phyloP scores from a whole-genome alignment of 352 stramenopile genomes.

The Pilasporangium apinafurcum region DNA sequence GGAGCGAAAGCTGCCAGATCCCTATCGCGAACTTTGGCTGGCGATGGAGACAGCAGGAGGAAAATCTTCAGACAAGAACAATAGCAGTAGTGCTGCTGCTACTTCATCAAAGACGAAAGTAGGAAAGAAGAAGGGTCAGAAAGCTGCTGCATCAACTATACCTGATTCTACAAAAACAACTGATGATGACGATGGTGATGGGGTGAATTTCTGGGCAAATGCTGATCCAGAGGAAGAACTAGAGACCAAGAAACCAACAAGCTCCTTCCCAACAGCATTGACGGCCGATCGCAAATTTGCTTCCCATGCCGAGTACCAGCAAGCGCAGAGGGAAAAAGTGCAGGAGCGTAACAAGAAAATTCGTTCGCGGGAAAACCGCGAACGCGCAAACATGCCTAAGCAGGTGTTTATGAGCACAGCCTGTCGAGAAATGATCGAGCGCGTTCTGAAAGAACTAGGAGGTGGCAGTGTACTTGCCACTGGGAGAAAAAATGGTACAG shows the following conservation, averaged over 20 bases:
- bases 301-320: conserved; percentile 63
- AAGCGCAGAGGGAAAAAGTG: conserved; percentile 34
- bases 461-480: conserved; percentile 8
- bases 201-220: conserved; percentile 35
- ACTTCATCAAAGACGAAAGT: conserved; percentile 14
- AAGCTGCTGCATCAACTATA: too few species aligned
- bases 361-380: conserved; percentile 86
- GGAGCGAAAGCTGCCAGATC: conserved; percentile 95
- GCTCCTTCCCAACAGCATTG: conserved; percentile 21
- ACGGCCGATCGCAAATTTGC: conserved; percentile 74
- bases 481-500: neutral
- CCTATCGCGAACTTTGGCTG: conserved; percentile 93
- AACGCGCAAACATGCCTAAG: conserved; percentile 86
- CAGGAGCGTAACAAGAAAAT: conserved; percentile 73
- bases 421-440: conserved; percentile 86
- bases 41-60: conserved; percentile 14
- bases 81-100: neutral
- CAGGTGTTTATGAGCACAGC: conserved; percentile 88
- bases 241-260: conserved; percentile 5
- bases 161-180: too few species aligned
- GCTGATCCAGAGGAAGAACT: conserved; percentile 2
- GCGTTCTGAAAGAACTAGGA: conserved; percentile 52
- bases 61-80: neutral
- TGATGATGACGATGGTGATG: conserved; percentile 19
- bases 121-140: conserved; percentile 9